Percentiles rank a stretch among this genome's conserved stretches.
Conservation (phyloP, 176 grass and related monocot species). For the Cymbopogon citratus region DNA sequence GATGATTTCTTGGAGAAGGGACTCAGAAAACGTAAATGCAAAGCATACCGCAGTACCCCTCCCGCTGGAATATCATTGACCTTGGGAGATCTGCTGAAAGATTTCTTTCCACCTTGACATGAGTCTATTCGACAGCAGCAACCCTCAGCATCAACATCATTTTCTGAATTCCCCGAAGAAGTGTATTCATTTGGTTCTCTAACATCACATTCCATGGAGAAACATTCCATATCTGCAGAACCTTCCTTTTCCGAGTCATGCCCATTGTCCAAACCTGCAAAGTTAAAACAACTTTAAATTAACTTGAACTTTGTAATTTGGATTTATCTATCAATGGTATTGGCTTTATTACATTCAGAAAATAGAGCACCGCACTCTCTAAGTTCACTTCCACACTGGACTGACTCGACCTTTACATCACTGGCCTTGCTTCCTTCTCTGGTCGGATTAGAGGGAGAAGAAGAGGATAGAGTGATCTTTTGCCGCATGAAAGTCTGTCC, state of each 20-base stretch:
- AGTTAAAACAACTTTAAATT: constrained; percentile 18
- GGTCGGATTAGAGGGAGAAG: constrained; percentile 45
- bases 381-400: constrained; percentile 57
- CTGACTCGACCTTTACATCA: constrained; percentile 44
- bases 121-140: constrained; percentile 36
- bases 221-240: constrained; percentile 3
- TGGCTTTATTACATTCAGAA: constrained; percentile 60
- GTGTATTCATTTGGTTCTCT: constrained; percentile 19
- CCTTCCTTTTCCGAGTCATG: constrained; percentile 19
- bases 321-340: constrained; percentile 33
- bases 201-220: constrained; percentile 28
- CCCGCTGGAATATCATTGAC: constrained; percentile 56
- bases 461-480: constrained; percentile 68
- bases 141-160: constrained; percentile 13
- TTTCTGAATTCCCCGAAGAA: constrained; percentile 22
- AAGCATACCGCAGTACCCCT: constrained; percentile 80
- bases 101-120: constrained; percentile 29
- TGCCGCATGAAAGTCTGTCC: constrained; percentile 96
- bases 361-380: constrained; percentile 52
- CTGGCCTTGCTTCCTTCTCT: constrained; percentile 49
- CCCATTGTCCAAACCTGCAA: constrained; percentile 39
- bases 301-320: constrained; percentile 17
- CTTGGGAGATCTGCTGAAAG: constrained; percentile 43
- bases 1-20: constrained; percentile 52
- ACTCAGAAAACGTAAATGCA: constrained; percentile 87